Evolutionary conservation across 495 filamentous ascomycete genomes (phyloP), one percentile per base, ranked within the genome.

Genomic region (Lentithecium fluviatile): DNA sequence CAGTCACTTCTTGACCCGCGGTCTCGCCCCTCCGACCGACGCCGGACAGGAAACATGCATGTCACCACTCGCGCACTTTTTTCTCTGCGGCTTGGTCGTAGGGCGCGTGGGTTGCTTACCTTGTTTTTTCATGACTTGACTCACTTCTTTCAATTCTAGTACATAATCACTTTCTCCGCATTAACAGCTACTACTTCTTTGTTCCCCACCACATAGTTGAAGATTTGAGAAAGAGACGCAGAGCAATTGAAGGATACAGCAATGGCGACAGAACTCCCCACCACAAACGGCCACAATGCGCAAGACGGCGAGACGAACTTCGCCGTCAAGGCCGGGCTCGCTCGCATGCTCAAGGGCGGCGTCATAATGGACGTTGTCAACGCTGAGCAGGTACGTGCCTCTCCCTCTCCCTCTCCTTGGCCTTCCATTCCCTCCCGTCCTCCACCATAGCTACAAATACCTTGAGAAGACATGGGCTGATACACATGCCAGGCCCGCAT

Each of bases 341-440:
- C 94, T 20, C 86, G 93, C 71, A 98, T 98, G 94, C 76, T 98
- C 71, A 95, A 97, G 79, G 94, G 94, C 72, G 94, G 94, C 63
- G 94, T 98, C 37, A 98, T 98, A 74, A 98, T 98, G 94, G 94
- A 98, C 74, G 94, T 97, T 54, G 91, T 96, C 38, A 91, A 92
- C 72, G 89, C 91, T 17, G 86, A 88, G 65, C 91, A 98, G 81
- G 88, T 88, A 77, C 48, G 68, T 49, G 32, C 52, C 36, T 38
- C 21, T 56, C 43, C 45, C 8, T 40, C 50, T 48, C 23, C 20
- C 36, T 49, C 19, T n/a, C n/a, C n/a, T n/a, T n/a, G n/a, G n/a
- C n/a, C n/a, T n/a, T n/a, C n/a, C n/a, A n/a, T n/a, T n/a, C n/a
- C n/a, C n/a, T n/a, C n/a, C n/a, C n/a, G n/a, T n/a, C n/a, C n/a